Conservation (phyloP, 768 basidiomycete genomes). For the Serendipita sp. region DNA sequence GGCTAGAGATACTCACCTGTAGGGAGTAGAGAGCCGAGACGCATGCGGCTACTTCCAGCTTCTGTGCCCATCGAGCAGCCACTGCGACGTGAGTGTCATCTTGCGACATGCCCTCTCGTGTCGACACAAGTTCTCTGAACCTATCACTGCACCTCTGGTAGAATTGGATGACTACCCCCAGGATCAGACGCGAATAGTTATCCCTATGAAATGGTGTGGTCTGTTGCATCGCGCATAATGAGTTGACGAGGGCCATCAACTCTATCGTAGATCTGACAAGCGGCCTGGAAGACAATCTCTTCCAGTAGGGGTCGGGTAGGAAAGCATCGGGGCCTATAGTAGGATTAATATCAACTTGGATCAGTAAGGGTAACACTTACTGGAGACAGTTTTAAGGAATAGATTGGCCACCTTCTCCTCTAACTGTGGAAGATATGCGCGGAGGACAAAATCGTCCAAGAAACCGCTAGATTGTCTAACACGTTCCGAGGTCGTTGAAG, state of each 20-base stretch:
- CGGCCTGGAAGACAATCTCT: slow-evolving; percentile 49
- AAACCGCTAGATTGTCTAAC: slow-evolving; percentile 52
- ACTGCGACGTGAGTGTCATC: slow-evolving; percentile 31
- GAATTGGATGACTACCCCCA: slow-evolving; percentile 88
- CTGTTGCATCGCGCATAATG: slow-evolving; percentile 77
- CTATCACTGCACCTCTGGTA: slow-evolving; percentile 86
- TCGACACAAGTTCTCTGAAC: slow-evolving; percentile 57
- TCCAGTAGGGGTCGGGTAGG: slow-evolving; percentile 58
- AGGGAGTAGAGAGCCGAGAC: slow-evolving; percentile 45
- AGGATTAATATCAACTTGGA: slow-evolving; percentile 4
- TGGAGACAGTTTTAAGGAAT: slow-evolving; percentile 72
- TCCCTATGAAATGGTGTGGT: slow-evolving; percentile 90
- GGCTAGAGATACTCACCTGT: slow-evolving; percentile 27
- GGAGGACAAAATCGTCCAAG: slow-evolving; percentile 83
- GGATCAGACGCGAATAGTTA: slow-evolving; percentile 83
- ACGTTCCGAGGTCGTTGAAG: slow-evolving; percentile 45
- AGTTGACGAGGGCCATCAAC: slow-evolving; percentile 79
- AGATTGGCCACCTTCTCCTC: slow-evolving; percentile 83
- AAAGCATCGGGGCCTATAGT: slow-evolving; percentile 67
- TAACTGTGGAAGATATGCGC: slow-evolving; percentile 83
- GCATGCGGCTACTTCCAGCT: slow-evolving; percentile 58
- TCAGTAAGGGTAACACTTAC: slow-evolving; percentile 23
- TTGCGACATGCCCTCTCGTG: slow-evolving; percentile 15
- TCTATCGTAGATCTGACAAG: slow-evolving; percentile 72
- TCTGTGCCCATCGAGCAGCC: slow-evolving; percentile 57